Percentiles rank a stretch among this genome's conserved stretches.
These are phyloP conservation scores for Escovopsis weberi DNA, from an alignment of 2,329 filamentous ascomycete genomes.

Conservation along the genomic window DNA sequence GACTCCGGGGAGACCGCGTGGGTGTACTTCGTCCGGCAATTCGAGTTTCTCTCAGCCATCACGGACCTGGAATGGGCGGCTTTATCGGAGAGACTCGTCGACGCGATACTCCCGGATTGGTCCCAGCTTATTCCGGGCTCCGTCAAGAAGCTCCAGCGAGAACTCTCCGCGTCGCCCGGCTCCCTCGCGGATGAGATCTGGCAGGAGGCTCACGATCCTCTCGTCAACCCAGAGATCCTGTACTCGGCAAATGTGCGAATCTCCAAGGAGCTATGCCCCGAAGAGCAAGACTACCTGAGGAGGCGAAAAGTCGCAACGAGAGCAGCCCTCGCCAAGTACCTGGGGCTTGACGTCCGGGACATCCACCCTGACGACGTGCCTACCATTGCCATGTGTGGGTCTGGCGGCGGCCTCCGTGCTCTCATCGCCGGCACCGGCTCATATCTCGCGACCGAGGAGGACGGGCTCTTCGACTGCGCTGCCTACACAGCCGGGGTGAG, in stretches of 20 bases:
- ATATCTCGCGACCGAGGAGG: slow-evolving; percentile 67
- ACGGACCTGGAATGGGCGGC: slow-evolving; percentile 40
- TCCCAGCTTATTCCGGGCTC: slow-evolving; percentile 60
- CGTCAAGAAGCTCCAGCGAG: slow-evolving; percentile 68
- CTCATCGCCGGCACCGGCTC: slow-evolving; percentile 85
- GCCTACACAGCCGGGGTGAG: slow-evolving; percentile 95
- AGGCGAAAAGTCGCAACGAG: slow-evolving; percentile 55
- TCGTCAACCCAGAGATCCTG: slow-evolving; percentile 73
- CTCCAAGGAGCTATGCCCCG: slow-evolving; percentile 63
- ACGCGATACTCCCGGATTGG: slow-evolving; percentile 71
- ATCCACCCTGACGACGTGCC: slow-evolving; percentile 91
- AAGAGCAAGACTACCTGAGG: slow-evolving; percentile 62
- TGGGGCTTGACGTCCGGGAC: slow-evolving; percentile 61
- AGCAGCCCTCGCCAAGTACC: slow-evolving; percentile 66
- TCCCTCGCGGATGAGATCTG: slow-evolving; percentile 89
- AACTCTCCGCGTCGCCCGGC: slow-evolving; percentile 75
- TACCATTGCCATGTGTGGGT: slow-evolving; percentile 85
- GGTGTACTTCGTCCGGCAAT: slow-evolving; percentile 30
- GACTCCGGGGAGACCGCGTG: slow-evolving; percentile 27
- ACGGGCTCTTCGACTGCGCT: slow-evolving; percentile 81
- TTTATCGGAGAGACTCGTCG: slow-evolving; percentile 46
- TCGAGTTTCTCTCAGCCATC: slow-evolving; percentile 38
- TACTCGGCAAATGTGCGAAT: slow-evolving; percentile 73
- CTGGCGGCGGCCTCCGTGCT: slow-evolving; percentile 78
- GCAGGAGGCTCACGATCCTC: slow-evolving; percentile 74